Percentiles rank a stretch among this genome's conserved stretches.
Evolutionary conservation across 1,284 basidiomycete species (phyloP).

Genomic region (Athelia psychrophila): DNA sequence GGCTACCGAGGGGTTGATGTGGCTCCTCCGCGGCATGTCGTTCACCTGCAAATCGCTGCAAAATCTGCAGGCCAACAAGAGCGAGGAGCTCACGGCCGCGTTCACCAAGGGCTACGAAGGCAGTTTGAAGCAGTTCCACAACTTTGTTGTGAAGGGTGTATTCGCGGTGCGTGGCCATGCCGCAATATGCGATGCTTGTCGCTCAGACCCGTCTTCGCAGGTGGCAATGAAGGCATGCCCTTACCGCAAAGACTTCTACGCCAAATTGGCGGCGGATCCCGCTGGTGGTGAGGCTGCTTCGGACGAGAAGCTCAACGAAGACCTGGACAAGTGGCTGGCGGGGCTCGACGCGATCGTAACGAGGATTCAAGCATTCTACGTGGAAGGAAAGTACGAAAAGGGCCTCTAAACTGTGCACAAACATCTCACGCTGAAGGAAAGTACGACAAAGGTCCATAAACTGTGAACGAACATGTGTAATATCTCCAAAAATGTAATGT

Average conservation of each 20-base stretch:
- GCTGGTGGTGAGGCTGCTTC: constrained; percentile 52
- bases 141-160: constrained; percentile 82
- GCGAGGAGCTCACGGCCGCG: constrained; percentile 67
- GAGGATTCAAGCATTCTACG: constrained; percentile 75
- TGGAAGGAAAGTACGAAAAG: constrained; percentile 39
- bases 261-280: constrained; percentile 79
- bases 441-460: constrained; percentile 31
- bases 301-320: constrained; percentile 64
- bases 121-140: constrained; percentile 86
- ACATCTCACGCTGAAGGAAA: constrained; percentile 60
- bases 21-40: constrained; percentile 86
- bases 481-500: too few species aligned
- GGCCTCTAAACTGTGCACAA: constrained; percentile 31
- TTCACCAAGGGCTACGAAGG: constrained; percentile 85
- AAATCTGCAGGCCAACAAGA: constrained; percentile 64
- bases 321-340: constrained; percentile 66
- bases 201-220: constrained; percentile 36
- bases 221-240: constrained; percentile 98
- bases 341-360: constrained; percentile 72
- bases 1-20: constrained; percentile 91
- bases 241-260: constrained; percentile 87
- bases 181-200: constrained; percentile 4
- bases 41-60: constrained; percentile 91
- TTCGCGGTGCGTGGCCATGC: constrained; percentile 73
- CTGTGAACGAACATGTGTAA: constrained; percentile 52